A percentile compares a stretch with the other conserved stretches of the same genome.
phyloP scores from a whole-genome alignment of 1,284 basidiomycete genomes.

The Puccinia coronata region DNA sequence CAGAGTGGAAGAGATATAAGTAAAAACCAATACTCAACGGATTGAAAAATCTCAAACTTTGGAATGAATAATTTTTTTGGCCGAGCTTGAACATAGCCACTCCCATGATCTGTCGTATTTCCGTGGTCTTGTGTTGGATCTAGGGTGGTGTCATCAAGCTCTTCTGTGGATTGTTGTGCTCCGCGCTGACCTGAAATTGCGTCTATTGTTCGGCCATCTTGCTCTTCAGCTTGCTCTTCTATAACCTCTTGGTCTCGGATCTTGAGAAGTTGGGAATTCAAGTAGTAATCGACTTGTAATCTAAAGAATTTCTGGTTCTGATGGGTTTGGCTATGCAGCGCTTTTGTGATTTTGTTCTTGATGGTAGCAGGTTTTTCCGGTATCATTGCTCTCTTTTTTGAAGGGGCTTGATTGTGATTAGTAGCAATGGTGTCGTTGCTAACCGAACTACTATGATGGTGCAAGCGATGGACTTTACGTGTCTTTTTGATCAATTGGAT shows the following conservation, averaged over 20 bases:
- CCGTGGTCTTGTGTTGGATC: no score
- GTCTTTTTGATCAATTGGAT: conserved; percentile 17
- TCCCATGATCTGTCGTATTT: not conserved
- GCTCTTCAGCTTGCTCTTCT: conserved; percentile 13
- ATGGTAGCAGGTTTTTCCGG: not conserved
- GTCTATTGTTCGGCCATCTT: not conserved
- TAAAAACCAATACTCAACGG: conserved; percentile 37
- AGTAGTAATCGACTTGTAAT: conserved; percentile 1
- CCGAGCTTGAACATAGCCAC: not conserved
- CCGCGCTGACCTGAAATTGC: not conserved
- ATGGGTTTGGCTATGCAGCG: not conserved
- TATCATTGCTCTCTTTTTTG: not conserved
- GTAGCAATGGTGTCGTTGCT: conserved; percentile 5
- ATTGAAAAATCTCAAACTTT: conserved; percentile 42
- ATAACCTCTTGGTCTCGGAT: not conserved
- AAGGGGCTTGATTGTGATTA: not conserved
- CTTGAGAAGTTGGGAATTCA: conserved; percentile 16
- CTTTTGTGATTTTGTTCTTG: not conserved
- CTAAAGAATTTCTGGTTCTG: conserved; percentile 12
- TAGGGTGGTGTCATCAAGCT: not conserved
- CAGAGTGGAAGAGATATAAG: not conserved
- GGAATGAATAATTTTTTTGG: conserved; percentile 11
- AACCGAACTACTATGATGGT: not conserved
- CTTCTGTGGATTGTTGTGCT: no score
- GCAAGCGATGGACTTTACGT: not conserved